A percentile compares a stretch with the other conserved stretches of the same genome.
These are phyloP conservation scores for Penicillium sp. DNA, from an alignment of 2,329 filamentous ascomycete genomes.

Conservation along the genomic window DNA sequence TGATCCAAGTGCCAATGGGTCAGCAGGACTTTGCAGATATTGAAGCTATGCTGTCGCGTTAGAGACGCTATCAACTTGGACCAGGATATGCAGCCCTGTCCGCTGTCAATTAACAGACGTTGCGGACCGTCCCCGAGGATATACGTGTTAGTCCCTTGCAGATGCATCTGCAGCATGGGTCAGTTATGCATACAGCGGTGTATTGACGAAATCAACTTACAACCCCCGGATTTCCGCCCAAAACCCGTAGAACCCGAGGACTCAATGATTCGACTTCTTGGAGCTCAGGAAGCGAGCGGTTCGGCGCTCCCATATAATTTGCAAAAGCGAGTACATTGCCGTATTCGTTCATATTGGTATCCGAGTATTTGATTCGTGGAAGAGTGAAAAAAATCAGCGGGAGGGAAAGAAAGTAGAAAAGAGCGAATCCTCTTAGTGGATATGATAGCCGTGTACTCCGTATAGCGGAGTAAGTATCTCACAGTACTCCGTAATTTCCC, in stretches of 20 bases:
- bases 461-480: too few relatives aligned
- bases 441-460: not conserved
- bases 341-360: not conserved
- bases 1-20: conserved; percentile 51
- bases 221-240: not conserved
- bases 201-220: not conserved
- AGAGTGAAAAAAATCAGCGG: not conserved
- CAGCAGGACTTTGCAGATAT: conserved; percentile 45
- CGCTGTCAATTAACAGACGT: conserved; percentile 42
- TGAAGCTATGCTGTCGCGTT: conserved; percentile 19
- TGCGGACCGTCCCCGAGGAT: conserved; percentile 36
- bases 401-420: not conserved
- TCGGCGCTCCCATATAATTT: not conserved
- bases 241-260: not conserved
- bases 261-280: not conserved
- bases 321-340: not conserved
- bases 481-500: too few relatives aligned
- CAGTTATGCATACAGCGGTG: not conserved
- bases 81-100: conserved; percentile 36
- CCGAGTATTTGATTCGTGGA: not conserved
- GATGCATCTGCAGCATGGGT: not conserved
- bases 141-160: not conserved
- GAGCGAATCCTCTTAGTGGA: not conserved
- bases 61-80: not conserved
- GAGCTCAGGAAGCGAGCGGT: not conserved